Percentiles rank a stretch among this genome's conserved stretches.
These are phyloP conservation scores for Prunus mira DNA, from an alignment of 306 rosid genomes.

Conservation along the genomic window DNA sequence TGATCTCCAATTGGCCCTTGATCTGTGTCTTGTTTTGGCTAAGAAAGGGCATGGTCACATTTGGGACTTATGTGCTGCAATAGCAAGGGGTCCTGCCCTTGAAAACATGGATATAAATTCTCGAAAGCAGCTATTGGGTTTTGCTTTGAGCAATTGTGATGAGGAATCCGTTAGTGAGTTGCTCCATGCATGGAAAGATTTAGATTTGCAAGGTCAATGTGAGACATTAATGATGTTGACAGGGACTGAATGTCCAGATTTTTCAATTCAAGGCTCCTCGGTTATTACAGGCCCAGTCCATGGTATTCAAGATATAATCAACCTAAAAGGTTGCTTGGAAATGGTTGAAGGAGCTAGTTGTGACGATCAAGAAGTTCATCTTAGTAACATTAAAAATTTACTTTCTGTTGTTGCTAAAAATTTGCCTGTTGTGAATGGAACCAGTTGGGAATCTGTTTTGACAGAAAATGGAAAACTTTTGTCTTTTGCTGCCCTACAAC, in stretches of 20 bases:
- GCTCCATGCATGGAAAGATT: slow-evolving; percentile 92
- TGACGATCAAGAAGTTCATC: slow-evolving; percentile 57
- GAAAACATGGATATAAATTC: slow-evolving; percentile 86
- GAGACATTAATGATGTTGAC: slow-evolving; percentile 58
- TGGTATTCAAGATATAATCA: slow-evolving; percentile 40
- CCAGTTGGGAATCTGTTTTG: slow-evolving; percentile 62
- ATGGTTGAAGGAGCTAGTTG: slow-evolving; percentile 32
- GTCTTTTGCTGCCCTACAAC: slow-evolving; percentile 78
- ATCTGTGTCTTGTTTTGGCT: slow-evolving; percentile 87
- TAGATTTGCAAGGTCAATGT: slow-evolving; percentile 94
- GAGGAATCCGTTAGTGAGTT: slow-evolving; percentile 91
- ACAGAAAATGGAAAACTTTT: slow-evolving; percentile 74
- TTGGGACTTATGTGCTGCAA: slow-evolving; percentile 99
- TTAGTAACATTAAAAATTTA: slow-evolving; percentile 42
- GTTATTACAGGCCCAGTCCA: slow-evolving; percentile 38
- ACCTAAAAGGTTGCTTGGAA: slow-evolving; percentile 41
- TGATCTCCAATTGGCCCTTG: slow-evolving; percentile 96
- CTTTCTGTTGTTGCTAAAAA: slow-evolving; percentile 60
- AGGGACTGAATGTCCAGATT: slow-evolving; percentile 48
- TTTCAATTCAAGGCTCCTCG: slow-evolving; percentile 57
- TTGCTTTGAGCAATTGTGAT: slow-evolving; percentile 91
- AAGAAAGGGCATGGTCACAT: slow-evolving; percentile 83
- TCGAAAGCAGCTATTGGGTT: slow-evolving; percentile 86
- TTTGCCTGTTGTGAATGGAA: slow-evolving; percentile 58
- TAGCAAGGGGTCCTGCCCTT: slow-evolving; percentile 99